Percentiles rank a stretch among this genome's conserved stretches.
phyloP scores from a whole-genome alignment of 768 basidiomycete species.

The Trametes gibbosa region DNA sequence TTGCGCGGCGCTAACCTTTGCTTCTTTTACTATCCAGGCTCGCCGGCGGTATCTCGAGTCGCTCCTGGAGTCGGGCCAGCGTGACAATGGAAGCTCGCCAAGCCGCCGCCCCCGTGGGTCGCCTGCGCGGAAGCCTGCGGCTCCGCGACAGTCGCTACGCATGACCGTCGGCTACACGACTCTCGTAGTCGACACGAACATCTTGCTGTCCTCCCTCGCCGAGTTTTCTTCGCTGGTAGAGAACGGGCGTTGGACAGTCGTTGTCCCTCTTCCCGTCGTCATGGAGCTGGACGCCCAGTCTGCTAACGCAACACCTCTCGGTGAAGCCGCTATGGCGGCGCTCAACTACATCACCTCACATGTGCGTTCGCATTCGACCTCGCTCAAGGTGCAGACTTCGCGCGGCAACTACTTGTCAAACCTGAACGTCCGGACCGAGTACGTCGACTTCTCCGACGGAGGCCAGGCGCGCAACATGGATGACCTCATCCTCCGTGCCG shows the following conservation, averaged over 20 bases:
- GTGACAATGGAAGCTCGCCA: constrained; percentile 25
- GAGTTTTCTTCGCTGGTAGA: constrained; percentile 76
- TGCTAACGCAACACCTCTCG: constrained; percentile 61
- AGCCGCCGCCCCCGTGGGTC: constrained; percentile 30
- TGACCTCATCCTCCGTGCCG: constrained; percentile 89
- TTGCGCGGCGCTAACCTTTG: too few species aligned
- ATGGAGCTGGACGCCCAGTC: constrained; percentile 96
- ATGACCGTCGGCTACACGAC: constrained; percentile 85
- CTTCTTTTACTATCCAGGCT: constrained; percentile 41
- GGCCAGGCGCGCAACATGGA: constrained; percentile 81
- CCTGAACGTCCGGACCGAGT: constrained; percentile 79
- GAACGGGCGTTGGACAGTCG: constrained; percentile 77
- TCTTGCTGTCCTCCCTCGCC: constrained; percentile 79
- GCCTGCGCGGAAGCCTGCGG: constrained; percentile 28
- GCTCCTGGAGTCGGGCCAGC: constrained; percentile 53
- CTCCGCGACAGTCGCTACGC: constrained; percentile 41
- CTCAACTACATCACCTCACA: constrained; percentile 73
- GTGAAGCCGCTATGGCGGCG: constrained; percentile 69
- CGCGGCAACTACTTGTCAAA: constrained; percentile 91
- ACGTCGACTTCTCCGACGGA: constrained; percentile 62
- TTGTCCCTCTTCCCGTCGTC: constrained; percentile 91
- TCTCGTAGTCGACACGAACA: constrained; percentile 94
- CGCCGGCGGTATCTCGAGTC: constrained; percentile 71
- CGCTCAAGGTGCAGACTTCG: constrained; percentile 92
- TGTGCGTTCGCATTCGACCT: constrained; percentile 67